Conservation (phyloP, 257 asterid genomes). For the Plantago elongata region DNA sequence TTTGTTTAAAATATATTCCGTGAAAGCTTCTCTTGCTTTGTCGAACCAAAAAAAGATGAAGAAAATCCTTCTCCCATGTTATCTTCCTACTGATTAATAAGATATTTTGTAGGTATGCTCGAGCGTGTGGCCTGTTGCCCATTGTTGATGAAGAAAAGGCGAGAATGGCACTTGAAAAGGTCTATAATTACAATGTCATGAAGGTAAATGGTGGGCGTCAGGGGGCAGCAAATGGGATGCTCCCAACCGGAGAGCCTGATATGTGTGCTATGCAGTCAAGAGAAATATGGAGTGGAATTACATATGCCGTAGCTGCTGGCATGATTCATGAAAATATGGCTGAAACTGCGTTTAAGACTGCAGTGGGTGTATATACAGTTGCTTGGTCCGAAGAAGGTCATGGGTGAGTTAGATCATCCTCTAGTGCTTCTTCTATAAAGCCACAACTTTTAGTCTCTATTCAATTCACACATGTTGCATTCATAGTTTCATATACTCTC, state of each 20-base stretch:
- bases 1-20: background rate
- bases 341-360: conserved; percentile 82
- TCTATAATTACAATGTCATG: conserved; percentile 72
- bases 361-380: conserved; percentile 68
- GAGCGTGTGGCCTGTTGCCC: conserved; percentile 81
- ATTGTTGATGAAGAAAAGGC: conserved; percentile 85
- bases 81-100: background rate
- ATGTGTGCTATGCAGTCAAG: conserved; percentile 74
- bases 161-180: conserved; percentile 56
- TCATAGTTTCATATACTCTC: background rate
- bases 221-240: conserved; percentile 96
- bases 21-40: too few species aligned
- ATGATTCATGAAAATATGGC: conserved; percentile 84
- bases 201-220: conserved; percentile 68
- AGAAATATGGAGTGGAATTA: conserved; percentile 93
- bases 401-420: conserved; percentile 49
- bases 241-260: conserved; percentile 82
- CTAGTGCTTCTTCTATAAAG: background rate
- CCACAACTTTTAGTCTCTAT: background rate
- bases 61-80: conserved; percentile 8
- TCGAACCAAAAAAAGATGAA: background rate
- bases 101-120: conserved; percentile 69
- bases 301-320: conserved; percentile 89
- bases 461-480: too few species aligned
- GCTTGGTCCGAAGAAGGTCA: conserved; percentile 77